Base-by-base conservation (phyloP, 1,139 yeast species). In the Yamadazyma siamensis region DNA sequence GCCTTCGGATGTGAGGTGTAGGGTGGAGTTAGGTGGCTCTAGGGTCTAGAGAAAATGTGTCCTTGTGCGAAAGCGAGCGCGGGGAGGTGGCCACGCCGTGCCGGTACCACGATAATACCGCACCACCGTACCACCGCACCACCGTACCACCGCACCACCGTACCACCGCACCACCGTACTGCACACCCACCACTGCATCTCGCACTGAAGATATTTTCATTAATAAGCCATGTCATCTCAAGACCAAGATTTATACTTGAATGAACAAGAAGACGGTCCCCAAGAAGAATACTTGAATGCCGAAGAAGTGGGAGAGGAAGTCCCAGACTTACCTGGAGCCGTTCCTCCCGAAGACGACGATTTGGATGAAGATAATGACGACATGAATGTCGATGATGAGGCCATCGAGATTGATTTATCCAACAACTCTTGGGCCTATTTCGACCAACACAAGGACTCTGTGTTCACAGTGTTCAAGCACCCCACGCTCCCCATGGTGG, bases 391-490 rank as follows among this genome's bases (percentile, higher is more conserved):
- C 14, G 60, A 46, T 13, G 61, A 49, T 9, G 61, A 50, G 3
- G 61, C 50, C 4, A 54, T 68, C 27, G 71, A 65, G 38, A 65
- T 69, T 29, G 96, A 88, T 51, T 65, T 88, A 77, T 69, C 89
- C 29, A 89, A 91, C 59, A 89, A 91, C 61, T 87, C 97, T 3
- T 75, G 83, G 64, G 69, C 87, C 0, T 91, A 87, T 55, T 91
- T 89, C 53, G 98, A 91, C 53, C 73, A 75, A 47, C 98, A 91
- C 53, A 71, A 74, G 34, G 96, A 88, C 54, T 82, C 95, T 3
- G 75, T 91, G 9, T 91, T 85, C 57, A 71, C 84, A 15, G 70
- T 91, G 12, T 76, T 83, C 35, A 64, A 77, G 13, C 96, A 88
- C 53, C 97, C 96, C 25, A 69, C 71, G 11, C 66, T 87, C 39